Conservation (phyloP, 257 asterid genomes). For the Jasminum sambac region DNA sequence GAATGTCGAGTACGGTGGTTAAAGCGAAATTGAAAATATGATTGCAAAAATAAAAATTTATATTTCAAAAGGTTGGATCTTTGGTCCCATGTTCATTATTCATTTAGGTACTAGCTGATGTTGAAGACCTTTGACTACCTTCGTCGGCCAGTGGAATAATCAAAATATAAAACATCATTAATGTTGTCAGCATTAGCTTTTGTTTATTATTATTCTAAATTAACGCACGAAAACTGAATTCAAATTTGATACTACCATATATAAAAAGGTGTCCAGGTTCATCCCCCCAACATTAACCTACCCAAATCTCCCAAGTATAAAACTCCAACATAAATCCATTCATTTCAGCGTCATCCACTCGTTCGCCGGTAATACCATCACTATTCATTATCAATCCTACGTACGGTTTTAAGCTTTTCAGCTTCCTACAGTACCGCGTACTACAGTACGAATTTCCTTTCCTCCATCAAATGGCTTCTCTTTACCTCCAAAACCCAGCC, state of each 20-base stretch:
- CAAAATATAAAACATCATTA: too few relatives aligned
- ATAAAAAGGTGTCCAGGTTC: conserved; percentile 52
- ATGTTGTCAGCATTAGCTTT: too few relatives aligned
- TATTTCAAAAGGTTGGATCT: background rate
- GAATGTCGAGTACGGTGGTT: too few relatives aligned
- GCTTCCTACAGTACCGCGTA: background rate
- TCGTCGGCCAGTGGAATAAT: conserved; percentile 26
- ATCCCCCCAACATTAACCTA: conserved; percentile 37
- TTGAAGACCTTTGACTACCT: conserved; percentile 33
- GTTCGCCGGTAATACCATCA: too few relatives aligned
- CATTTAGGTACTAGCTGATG: background rate
- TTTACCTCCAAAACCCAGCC: conserved; percentile 45
- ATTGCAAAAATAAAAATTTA: too few relatives aligned
- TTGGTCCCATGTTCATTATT: too few relatives aligned
- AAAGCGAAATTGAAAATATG: too few relatives aligned
- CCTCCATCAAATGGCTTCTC: conserved; percentile 52
- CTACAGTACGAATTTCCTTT: conserved; percentile 9
- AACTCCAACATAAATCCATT: conserved; percentile 21
- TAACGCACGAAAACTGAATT: conserved; percentile 5
- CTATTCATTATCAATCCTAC: background rate
- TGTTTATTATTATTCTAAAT: too few relatives aligned
- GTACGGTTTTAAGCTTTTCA: background rate
- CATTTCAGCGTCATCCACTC: too few relatives aligned
- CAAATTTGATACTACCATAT: conserved; percentile 21
- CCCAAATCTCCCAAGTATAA: conserved; percentile 1